Conservation (phyloP, 371 early-diverging fungal genomes). For the Mortierella sp. region DNA sequence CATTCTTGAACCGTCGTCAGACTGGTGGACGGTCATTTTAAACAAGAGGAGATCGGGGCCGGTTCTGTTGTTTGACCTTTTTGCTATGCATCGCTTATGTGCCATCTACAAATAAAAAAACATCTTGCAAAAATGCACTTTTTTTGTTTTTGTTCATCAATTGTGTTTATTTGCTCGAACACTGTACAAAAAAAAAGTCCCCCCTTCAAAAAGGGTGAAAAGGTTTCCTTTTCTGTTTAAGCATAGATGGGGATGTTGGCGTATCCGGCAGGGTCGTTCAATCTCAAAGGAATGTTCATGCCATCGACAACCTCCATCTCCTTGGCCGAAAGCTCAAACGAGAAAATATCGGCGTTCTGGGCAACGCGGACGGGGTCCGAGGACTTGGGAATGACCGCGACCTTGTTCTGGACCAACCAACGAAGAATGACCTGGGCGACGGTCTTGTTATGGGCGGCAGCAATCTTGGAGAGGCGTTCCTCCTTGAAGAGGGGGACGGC, state of each 20-base stretch:
- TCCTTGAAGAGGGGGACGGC: slow-evolving; percentile 55
- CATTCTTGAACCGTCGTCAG: slow-evolving; percentile 68
- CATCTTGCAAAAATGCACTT: not conserved
- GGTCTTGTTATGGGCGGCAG: slow-evolving; percentile 58
- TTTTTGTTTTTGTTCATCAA: not conserved
- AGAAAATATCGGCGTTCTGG: slow-evolving; percentile 62
- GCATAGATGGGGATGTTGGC: slow-evolving; percentile 58
- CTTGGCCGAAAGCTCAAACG: slow-evolving; percentile 57
- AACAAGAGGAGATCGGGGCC: not conserved
- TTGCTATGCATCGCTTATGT: too few species aligned
- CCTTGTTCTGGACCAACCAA: slow-evolving; percentile 70
- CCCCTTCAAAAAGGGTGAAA: too few species aligned
- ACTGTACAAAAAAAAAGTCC: not conserved
- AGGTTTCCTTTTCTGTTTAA: not conserved
- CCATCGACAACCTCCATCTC: slow-evolving; percentile 47
- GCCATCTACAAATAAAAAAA: not conserved
- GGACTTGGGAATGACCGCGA: slow-evolving; percentile 78
- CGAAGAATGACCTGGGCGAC: slow-evolving; percentile 67
- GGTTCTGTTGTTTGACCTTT: too few species aligned
- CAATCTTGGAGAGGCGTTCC: slow-evolving; percentile 53
- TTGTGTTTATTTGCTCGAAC: not conserved
- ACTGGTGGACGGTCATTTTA: slow-evolving; percentile 49
- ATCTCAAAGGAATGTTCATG: slow-evolving; percentile 38
- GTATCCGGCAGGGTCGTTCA: slow-evolving; percentile 50
- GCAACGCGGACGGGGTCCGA: slow-evolving; percentile 63